Conservation (phyloP, 805 yeast species). For the Cephaloascus fragrans region DNA sequence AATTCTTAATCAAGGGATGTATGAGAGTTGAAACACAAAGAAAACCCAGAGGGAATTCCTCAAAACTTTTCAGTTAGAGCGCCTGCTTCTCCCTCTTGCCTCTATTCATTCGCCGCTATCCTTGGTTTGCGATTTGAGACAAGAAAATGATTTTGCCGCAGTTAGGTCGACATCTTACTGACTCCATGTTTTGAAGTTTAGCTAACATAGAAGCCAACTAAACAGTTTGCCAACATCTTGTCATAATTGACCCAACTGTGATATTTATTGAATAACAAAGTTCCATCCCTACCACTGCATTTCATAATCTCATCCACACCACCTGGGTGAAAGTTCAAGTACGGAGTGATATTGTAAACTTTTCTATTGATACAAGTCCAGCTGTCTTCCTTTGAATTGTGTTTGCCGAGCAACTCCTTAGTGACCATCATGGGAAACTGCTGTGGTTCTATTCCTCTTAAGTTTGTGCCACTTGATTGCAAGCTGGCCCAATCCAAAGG, state of each 20-base stretch:
- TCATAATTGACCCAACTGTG: slow-evolving; percentile 76
- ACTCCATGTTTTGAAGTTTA: too few species aligned
- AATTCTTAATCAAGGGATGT: too few species aligned
- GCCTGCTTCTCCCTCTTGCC: too few species aligned
- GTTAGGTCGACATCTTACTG: too few species aligned
- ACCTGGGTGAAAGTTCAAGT: slow-evolving; percentile 86
- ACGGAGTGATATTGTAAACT: slow-evolving; percentile 82
- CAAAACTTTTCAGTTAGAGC: too few species aligned
- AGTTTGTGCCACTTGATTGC: slow-evolving; percentile 35
- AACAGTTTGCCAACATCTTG: slow-evolving; percentile 66
- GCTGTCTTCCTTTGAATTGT: slow-evolving; percentile 54
- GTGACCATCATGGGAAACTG: slow-evolving; percentile 52
- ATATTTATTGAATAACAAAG: slow-evolving; percentile 62
- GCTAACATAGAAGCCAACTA: slow-evolving; percentile 47
- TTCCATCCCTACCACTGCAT: slow-evolving; percentile 80
- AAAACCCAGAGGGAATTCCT: too few species aligned
- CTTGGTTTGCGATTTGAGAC: too few species aligned
- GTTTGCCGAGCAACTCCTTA: slow-evolving; percentile 48
- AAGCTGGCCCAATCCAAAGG: slow-evolving; percentile 79
- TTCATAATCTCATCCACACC: slow-evolving; percentile 71
- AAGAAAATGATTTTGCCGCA: too few species aligned
- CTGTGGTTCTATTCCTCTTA: slow-evolving; percentile 41
- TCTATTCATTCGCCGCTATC: too few species aligned
- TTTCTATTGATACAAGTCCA: slow-evolving; percentile 80
- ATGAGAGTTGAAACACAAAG: too few species aligned